Evolutionary conservation across 2,329 filamentous ascomycete species (phyloP).

Genomic region (Hirsutella minnesotensis): DNA sequence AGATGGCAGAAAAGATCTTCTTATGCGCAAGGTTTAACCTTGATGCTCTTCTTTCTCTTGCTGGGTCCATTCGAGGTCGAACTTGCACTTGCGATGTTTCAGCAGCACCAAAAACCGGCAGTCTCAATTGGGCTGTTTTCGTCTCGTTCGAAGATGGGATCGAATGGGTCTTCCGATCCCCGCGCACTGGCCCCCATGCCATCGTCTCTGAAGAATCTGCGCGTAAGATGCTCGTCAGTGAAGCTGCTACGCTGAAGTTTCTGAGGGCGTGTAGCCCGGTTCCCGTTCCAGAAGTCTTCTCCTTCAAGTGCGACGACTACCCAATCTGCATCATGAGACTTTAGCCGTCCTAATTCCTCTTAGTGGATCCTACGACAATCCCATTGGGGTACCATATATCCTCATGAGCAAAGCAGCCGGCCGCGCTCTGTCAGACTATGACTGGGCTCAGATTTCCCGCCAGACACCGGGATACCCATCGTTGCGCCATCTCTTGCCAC

Average conservation of each 20-base stretch:
- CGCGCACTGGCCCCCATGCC: conserved; percentile 8
- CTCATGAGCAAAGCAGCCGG: conserved; percentile 20
- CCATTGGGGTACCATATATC: conserved; percentile 18
- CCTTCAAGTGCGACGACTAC: no score
- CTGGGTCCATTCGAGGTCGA: conserved; percentile 1
- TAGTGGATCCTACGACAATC: conserved; percentile 10
- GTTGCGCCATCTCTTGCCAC: no score
- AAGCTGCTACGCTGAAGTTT: no score
- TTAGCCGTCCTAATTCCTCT: no score
- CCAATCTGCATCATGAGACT: no score
- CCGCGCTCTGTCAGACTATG: conserved; percentile 10
- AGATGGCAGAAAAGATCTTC: no score
- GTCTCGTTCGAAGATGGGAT: conserved; percentile 17
- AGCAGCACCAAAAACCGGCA: conserved; percentile 14
- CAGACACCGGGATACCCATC: conserved; percentile 5
- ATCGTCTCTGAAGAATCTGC: conserved; percentile 4
- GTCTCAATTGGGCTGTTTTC: conserved; percentile 19
- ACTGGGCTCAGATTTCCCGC: no score
- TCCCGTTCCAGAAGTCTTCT: conserved; percentile 10
- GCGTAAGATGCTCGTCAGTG: no score
- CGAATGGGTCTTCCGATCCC: conserved; percentile 18
- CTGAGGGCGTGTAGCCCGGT: no score
- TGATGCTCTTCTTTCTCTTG: no score
- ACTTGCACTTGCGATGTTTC: conserved; percentile 5
- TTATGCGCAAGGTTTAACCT: no score